Percentiles rank a stretch among this genome's conserved stretches.
These are phyloP conservation scores for Saccharomycopsis fodiens DNA, from an alignment of 805 yeast species.

Conservation along the genomic window DNA sequence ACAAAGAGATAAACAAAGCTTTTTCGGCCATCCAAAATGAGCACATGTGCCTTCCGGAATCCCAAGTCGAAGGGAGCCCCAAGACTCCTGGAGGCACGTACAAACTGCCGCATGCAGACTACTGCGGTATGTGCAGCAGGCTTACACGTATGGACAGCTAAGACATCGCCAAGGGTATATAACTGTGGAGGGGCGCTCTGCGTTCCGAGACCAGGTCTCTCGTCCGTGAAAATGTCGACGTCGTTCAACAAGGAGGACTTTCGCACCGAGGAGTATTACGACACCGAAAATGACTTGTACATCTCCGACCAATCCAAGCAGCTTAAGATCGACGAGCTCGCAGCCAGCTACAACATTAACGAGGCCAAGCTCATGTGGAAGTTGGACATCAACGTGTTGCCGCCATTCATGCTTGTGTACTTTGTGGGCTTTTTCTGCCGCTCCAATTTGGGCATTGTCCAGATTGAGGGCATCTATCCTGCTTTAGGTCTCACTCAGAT, in stretches of 20 bases:
- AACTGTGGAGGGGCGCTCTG: background rate
- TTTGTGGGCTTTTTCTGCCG: slow-evolving; percentile 73
- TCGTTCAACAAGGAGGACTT: background rate
- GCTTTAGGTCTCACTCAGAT: slow-evolving; percentile 48
- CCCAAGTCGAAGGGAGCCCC: no score
- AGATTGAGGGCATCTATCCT: slow-evolving; percentile 55
- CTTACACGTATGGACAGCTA: background rate
- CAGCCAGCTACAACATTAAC: slow-evolving; percentile 39
- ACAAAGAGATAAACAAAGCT: no score
- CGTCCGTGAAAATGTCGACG: background rate
- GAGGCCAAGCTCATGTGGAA: slow-evolving; percentile 50
- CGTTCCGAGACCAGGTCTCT: background rate
- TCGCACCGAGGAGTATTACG: slow-evolving; percentile 44
- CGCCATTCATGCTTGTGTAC: slow-evolving; percentile 58
- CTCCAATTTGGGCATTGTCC: slow-evolving; percentile 77
- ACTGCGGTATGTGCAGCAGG: slow-evolving; percentile 1
- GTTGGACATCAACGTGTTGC: slow-evolving; percentile 57
- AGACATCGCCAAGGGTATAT: background rate
- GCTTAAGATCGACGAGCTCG: slow-evolving; percentile 12
- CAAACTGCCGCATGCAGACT: no score
- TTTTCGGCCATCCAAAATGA: no score
- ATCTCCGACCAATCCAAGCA: slow-evolving; percentile 13
- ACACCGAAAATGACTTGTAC: slow-evolving; percentile 48
- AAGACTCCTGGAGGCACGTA: no score
- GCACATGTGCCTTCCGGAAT: no score